These are phyloP conservation scores for Xylaria sp. DNA, from an alignment of 2,329 filamentous ascomycete species.

Conservation along the genomic window DNA sequence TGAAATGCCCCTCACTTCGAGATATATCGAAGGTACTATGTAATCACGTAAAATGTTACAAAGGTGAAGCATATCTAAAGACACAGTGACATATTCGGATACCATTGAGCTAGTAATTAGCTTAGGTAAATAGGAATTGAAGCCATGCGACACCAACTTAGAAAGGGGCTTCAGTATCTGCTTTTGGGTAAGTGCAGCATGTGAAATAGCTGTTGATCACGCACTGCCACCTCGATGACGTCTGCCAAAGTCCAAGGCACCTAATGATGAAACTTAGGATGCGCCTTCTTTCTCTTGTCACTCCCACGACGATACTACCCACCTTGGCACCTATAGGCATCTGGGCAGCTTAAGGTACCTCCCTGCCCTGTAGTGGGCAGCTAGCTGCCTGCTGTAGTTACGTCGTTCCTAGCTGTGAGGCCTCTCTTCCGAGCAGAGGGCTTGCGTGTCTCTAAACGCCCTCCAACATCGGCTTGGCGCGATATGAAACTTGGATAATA, in stretches of 20 bases:
- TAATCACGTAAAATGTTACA: too few relatives aligned
- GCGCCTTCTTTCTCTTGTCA: neutral
- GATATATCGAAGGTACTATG: neutral
- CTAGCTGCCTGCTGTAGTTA: neutral
- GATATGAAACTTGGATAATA: slow-evolving; percentile 5
- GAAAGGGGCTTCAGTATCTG: too few relatives aligned
- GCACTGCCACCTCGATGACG: slow-evolving; percentile 46
- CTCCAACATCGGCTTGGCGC: slow-evolving; percentile 4
- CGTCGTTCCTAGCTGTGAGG: slow-evolving; percentile 38
- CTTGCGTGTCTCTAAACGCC: slow-evolving; percentile 21
- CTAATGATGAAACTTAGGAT: neutral
- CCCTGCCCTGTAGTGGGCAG: neutral
- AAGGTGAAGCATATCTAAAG: too few relatives aligned
- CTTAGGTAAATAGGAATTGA: neutral
- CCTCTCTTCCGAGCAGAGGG: slow-evolving; percentile 39
- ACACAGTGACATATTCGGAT: too few relatives aligned
- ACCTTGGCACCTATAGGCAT: neutral
- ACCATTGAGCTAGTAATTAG: neutral
- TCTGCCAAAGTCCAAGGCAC: slow-evolving; percentile 21
- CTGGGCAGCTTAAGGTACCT: neutral
- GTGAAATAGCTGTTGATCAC: slow-evolving; percentile 33
- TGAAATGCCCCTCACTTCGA: slow-evolving; percentile 22
- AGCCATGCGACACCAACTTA: neutral
- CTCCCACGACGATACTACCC: neutral
- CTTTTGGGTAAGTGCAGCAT: too few relatives aligned